Percentiles rank a stretch among this genome's conserved stretches.
These are phyloP conservation scores for Ottelia alismoides DNA, from an alignment of 106 monocot genomes.

Conservation along the genomic window DNA sequence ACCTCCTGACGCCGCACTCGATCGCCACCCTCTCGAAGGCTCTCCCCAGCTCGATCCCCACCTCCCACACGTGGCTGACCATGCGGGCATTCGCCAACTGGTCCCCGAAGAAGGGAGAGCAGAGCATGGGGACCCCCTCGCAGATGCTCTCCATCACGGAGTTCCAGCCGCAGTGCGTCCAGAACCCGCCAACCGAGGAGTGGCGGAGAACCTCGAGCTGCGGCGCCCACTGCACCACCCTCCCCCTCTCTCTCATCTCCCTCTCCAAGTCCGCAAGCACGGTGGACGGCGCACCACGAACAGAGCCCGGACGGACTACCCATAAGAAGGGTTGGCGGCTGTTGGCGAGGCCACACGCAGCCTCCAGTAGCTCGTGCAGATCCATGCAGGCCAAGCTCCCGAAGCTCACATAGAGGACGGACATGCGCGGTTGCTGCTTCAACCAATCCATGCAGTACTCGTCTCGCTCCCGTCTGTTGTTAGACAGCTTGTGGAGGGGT, in stretches of 20 bases:
- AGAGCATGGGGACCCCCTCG: conserved; percentile 25
- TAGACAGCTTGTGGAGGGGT: conserved; percentile 2
- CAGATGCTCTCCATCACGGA: conserved; percentile 8
- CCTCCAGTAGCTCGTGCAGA: conserved; percentile 9
- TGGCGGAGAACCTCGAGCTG: conserved; percentile 20
- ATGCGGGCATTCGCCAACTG: conserved; percentile 22
- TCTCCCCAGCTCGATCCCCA: conserved; percentile 15
- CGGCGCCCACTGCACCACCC: conserved; percentile 20
- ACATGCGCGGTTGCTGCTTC: conserved; percentile 7
- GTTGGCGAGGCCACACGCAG: conserved; percentile 12
- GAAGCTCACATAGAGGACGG: too few relatives aligned
- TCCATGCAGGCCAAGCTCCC: neutral
- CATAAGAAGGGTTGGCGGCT: conserved; percentile 3
- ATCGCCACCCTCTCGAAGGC: conserved; percentile 12
- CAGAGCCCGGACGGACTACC: conserved; percentile 9
- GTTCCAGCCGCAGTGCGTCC: conserved; percentile 14
- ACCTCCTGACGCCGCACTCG: conserved; percentile 6
- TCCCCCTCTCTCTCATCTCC: conserved; percentile 5
- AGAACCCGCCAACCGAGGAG: conserved; percentile 11
- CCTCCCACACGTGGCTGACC: too few relatives aligned
- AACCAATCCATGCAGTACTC: conserved; percentile 18
- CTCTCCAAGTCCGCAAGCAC: conserved; percentile 12
- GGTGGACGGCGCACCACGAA: neutral
- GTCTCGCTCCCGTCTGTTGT: conserved; percentile 3
- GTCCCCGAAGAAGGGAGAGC: conserved; percentile 13